Evolutionary conservation across 352 stramenopile genomes (phyloP).

Genomic region (Phytophthora macrochlamydospora): DNA sequence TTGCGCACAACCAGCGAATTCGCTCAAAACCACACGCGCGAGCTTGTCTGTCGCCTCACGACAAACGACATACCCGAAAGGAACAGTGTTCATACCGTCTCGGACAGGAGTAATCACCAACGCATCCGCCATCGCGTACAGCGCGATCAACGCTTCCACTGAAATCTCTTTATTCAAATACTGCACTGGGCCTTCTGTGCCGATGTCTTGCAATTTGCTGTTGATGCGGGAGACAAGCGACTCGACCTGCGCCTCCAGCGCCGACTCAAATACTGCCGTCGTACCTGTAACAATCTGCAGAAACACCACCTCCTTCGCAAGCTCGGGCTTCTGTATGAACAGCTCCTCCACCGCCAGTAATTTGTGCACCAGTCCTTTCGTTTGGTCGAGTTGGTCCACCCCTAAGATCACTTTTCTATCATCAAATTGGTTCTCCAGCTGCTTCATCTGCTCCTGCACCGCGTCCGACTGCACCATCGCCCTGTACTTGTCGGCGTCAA

Average conservation of each 20-base stretch:
- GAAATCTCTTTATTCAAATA: conserved; percentile 92
- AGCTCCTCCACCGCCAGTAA: conserved; percentile 90
- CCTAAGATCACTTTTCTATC: conserved; percentile 83
- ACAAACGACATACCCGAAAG: conserved; percentile 91
- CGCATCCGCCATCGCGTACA: conserved; percentile 86
- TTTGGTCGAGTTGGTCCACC: conserved; percentile 87
- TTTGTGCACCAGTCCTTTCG: conserved; percentile 91
- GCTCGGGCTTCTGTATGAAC: conserved; percentile 87
- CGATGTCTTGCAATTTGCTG: conserved; percentile 91
- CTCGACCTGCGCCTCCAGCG: conserved; percentile 87
- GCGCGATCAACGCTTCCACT: conserved; percentile 86
- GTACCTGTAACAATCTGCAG: conserved; percentile 91
- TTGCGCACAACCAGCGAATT: conserved; percentile 91
- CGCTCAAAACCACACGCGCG: conserved; percentile 89
- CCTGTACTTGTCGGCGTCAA: conserved; percentile 85
- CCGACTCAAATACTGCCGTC: conserved; percentile 51
- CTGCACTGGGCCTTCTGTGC: conserved; percentile 85
- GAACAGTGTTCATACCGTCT: conserved; percentile 93
- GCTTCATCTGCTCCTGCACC: conserved; percentile 70
- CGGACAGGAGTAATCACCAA: conserved; percentile 87
- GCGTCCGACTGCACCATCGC: conserved; percentile 60
- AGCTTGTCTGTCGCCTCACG: conserved; percentile 71
- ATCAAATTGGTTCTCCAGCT: conserved; percentile 71
- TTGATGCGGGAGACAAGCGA: conserved; percentile 92
- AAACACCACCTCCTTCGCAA: conserved; percentile 94